These are phyloP conservation scores for Trichosporon faecale DNA, from an alignment of 1,284 basidiomycete species.

Conservation along the genomic window DNA sequence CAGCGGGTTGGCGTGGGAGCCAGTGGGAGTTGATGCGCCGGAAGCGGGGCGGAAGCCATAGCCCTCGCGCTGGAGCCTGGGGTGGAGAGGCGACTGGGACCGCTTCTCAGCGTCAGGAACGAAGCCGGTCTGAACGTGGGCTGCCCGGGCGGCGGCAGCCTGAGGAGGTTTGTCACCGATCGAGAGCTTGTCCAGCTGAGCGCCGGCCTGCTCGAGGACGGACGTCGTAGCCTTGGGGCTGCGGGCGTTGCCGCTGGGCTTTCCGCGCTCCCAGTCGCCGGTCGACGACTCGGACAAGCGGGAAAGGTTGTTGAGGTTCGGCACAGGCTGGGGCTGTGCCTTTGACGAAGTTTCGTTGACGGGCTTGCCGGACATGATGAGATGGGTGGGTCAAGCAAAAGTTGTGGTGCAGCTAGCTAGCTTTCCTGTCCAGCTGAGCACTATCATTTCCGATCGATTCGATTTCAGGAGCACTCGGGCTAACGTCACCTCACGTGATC, in stretches of 20 bases:
- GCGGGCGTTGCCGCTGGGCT: slow-evolving; percentile 37
- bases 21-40: slow-evolving; percentile 61
- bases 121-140: slow-evolving; percentile 6
- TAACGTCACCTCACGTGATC: not conserved
- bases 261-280: slow-evolving; percentile 50
- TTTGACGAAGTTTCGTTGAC: slow-evolving; percentile 1
- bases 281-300: slow-evolving; percentile 47
- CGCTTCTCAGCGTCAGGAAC: not conserved
- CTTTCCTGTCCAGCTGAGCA: not conserved
- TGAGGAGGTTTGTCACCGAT: slow-evolving; percentile 3
- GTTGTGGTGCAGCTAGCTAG: not conserved
- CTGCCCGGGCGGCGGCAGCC: not conserved
- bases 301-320: slow-evolving; percentile 39
- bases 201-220: slow-evolving; percentile 22
- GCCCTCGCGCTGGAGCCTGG: slow-evolving; percentile 59
- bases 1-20: not conserved
- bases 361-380: slow-evolving; percentile 15
- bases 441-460: slow-evolving; percentile 4
- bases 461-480: slow-evolving; percentile 3
- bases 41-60: slow-evolving; percentile 74
- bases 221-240: slow-evolving; percentile 36
- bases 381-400: not conserved
- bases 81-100: slow-evolving; percentile 18
- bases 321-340: slow-evolving; percentile 24
- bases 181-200: slow-evolving; percentile 14